Percentiles rank a stretch among this genome's conserved stretches.
phyloP scores from a whole-genome alignment of 169 alveolate species.

The Plasmodium fragile region DNA sequence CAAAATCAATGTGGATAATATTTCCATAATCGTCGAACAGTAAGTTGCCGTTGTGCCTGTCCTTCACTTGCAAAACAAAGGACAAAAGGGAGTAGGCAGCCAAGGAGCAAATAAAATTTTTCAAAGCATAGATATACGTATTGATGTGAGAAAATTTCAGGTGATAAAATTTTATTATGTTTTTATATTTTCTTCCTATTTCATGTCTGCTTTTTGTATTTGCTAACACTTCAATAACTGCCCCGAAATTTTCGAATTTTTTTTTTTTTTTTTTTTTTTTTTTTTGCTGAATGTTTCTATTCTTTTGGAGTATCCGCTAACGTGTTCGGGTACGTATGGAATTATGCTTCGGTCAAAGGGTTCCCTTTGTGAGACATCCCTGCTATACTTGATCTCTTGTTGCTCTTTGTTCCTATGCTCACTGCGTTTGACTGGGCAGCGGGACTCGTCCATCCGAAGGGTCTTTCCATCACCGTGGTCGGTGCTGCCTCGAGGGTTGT shows the following conservation, averaged over 20 bases:
- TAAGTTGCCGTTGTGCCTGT: slow-evolving; percentile 97
- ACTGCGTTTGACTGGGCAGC: background rate
- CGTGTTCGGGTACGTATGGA: slow-evolving; percentile 3
- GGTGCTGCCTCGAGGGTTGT: background rate
- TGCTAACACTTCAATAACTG: slow-evolving; percentile 74
- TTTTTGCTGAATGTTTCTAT: background rate
- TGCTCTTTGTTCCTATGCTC: background rate
- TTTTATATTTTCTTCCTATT: slow-evolving; percentile 62
- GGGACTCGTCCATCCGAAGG: background rate
- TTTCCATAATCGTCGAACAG: slow-evolving; percentile 95
- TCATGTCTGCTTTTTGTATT: slow-evolving; percentile 76
- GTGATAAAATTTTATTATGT: slow-evolving; percentile 54
- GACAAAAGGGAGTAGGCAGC: slow-evolving; percentile 98
- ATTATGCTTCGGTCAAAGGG: background rate
- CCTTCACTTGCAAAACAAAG: slow-evolving; percentile 92
- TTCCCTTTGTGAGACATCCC: background rate
- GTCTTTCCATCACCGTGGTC: background rate
- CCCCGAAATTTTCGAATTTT: slow-evolving; percentile 75
- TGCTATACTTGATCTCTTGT: background rate
- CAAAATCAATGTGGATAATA: slow-evolving; percentile 96
- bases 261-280: slow-evolving; percentile 43
- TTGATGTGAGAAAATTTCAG: slow-evolving; percentile 44
- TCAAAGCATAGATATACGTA: slow-evolving; percentile 81
- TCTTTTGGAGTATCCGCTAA: background rate
- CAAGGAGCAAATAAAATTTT: slow-evolving; percentile 93